A percentile compares a stretch with the other conserved stretches of the same genome.
phyloP scores from a whole-genome alignment of 768 basidiomycete genomes.

The Lanmaoa rubissima region DNA sequence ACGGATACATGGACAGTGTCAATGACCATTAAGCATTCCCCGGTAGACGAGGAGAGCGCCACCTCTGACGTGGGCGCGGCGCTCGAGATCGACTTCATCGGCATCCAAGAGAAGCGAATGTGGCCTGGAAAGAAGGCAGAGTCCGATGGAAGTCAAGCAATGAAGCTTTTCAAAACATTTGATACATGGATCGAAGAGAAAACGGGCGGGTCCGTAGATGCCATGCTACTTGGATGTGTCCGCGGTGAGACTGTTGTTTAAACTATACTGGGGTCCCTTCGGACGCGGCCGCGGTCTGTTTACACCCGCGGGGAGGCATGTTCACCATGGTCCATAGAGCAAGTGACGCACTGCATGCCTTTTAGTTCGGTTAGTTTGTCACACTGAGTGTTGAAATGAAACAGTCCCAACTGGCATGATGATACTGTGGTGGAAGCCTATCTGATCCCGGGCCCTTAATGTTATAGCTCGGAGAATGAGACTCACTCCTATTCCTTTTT shows the following conservation, averaged over 20 bases:
- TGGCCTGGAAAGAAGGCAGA: constrained; percentile 69
- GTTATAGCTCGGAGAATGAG: too few relatives aligned
- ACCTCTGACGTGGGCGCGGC: neutral
- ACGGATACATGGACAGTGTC: constrained; percentile 70
- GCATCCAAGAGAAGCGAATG: constrained; percentile 80
- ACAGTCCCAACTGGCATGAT: neutral
- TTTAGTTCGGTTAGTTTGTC: neutral
- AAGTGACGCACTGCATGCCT: neutral
- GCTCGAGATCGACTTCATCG: constrained; percentile 71
- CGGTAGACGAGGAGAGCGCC: neutral
- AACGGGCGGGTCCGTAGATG: constrained; percentile 65
- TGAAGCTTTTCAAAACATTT: constrained; percentile 71
- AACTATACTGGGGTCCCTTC: neutral
- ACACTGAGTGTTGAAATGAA: neutral
- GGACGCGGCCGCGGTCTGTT: neutral
- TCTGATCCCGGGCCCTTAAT: too few relatives aligned
- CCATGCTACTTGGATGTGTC: constrained; percentile 66
- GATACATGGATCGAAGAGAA: constrained; percentile 72
- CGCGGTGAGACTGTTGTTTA: constrained; percentile 54
- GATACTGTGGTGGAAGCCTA: too few relatives aligned
- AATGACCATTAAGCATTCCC: constrained; percentile 60
- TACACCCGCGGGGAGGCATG: neutral
- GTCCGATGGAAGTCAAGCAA: constrained; percentile 53
- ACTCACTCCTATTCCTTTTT: too few relatives aligned
- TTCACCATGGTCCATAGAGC: neutral